Evolutionary conservation across 2,329 filamentous ascomycete species (phyloP), one percentile per base, ranked within the genome.

Genomic region (Diaporthe citrichinensis): DNA sequence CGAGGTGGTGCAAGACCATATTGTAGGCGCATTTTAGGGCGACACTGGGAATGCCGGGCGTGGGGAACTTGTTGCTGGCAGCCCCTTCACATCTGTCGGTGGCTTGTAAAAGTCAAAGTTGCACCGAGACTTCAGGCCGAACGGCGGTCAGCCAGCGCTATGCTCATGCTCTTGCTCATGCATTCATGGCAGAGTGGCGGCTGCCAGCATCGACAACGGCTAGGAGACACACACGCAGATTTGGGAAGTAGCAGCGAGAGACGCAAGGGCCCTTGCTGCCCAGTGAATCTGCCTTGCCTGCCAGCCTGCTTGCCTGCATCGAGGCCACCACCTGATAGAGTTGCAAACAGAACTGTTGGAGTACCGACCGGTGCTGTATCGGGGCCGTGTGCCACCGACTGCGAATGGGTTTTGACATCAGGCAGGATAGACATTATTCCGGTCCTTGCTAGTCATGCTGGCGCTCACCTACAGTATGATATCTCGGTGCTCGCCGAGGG

Each of bases 121-220:
- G 9, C 34, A 1, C 28, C 62, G 12, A 44, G 46, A 36, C 31
- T 51, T 51, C 31, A 53, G 49, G 65, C 65, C 34, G 65, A 53
- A 68, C 65, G 46, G 62, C 46, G 65, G 65, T 68, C 31, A 68
- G 34, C 20, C 9, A 68, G 31, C 44, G 65, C 65, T 23, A 39
- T 39, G 36, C 36, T 39, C 17, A 31, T 53, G 62, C 39, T 49
- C 31, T 10, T 31, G 39, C n/a, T 25, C 62, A 53, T 23, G 31
- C 44, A 53, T 20, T 14, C 62, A 53, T 39, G 44, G 46, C 34
- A 25, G 23, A 51, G 31, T 68, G 31, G 17, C 28, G 28, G 65
- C n/a, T 28, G 34, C 41, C 15, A 69, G 31, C 15, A 23, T 28
- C n/a, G 65, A 49, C 49, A 55, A 36, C 34, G 34, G 65, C 46